Percentiles rank a stretch among this genome's conserved stretches.
These are phyloP conservation scores for Calocera cornea DNA, from an alignment of 768 basidiomycete species.

Conservation along the genomic window DNA sequence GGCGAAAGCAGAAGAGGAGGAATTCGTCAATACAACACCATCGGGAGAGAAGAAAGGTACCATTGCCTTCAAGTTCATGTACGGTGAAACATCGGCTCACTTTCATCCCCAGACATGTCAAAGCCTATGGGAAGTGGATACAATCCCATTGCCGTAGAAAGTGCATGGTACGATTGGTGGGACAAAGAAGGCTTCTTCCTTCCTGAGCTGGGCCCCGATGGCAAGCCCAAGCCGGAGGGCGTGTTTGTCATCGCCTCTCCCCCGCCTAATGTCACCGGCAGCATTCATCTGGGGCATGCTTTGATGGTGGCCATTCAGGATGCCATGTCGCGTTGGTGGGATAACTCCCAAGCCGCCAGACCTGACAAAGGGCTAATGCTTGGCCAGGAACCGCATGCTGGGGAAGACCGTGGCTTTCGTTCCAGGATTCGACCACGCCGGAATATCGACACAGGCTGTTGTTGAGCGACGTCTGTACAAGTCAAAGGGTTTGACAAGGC, in stretches of 20 bases:
- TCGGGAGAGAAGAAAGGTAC: conserved; percentile 88
- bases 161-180: conserved; percentile 99
- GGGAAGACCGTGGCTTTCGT: conserved; percentile 81
- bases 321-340: conserved; percentile 68
- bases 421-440: conserved; percentile 96
- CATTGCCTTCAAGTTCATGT: conserved; percentile 10
- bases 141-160: conserved; percentile 87
- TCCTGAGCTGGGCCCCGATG: conserved; percentile 48
- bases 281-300: conserved; percentile 88
- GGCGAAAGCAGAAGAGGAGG: conserved; percentile 54
- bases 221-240: conserved; percentile 47
- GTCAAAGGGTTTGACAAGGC: conserved; percentile 62
- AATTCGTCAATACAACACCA: conserved; percentile 82
- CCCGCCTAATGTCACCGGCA: conserved; percentile 94
- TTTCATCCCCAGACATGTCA: conserved; percentile 48
- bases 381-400: conserved; percentile 79
- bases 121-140: conserved; percentile 85
- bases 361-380: neutral
- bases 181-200: conserved; percentile 77
- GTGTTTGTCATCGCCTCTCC: conserved; percentile 78
- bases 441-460: conserved; percentile 95
- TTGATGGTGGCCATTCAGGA: conserved; percentile 89
- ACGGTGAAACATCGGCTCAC: no score
- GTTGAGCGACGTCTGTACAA: conserved; percentile 90
- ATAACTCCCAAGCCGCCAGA: neutral